These are phyloP conservation scores for Chalciporus chontae DNA, from an alignment of 768 basidiomycete species.

Conservation along the genomic window DNA sequence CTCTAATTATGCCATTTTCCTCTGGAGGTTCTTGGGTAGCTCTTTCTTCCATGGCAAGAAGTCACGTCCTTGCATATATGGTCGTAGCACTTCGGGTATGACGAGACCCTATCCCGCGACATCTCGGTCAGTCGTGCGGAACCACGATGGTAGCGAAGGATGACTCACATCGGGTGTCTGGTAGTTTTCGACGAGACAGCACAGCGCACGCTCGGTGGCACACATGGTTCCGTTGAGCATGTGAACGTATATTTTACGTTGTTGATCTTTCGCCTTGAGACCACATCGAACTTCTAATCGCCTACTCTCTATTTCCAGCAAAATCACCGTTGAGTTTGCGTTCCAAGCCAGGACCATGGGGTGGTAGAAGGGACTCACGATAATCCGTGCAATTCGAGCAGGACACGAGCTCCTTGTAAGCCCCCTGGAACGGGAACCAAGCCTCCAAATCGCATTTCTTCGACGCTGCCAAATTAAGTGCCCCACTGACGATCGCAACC, in stretches of 20 bases:
- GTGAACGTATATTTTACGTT: slow-evolving; percentile 92
- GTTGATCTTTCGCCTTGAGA: slow-evolving; percentile 84
- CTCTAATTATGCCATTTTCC: slow-evolving; percentile 51
- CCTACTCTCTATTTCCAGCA: slow-evolving; percentile 66
- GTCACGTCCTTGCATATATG: slow-evolving; percentile 96
- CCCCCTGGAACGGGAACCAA: slow-evolving; percentile 98
- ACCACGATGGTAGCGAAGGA: background rate
- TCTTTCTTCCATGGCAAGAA: slow-evolving; percentile 83
- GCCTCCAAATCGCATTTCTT: slow-evolving; percentile 98
- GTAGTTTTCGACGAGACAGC: slow-evolving; percentile 98
- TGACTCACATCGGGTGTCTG: slow-evolving; percentile 84
- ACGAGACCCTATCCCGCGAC: slow-evolving; percentile 65
- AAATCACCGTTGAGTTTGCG: background rate
- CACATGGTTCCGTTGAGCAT: slow-evolving; percentile 99
- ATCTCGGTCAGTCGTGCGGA: background rate
- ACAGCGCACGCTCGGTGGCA: slow-evolving; percentile 93
- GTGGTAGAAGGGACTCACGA: slow-evolving; percentile 54
- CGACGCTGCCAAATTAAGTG: slow-evolving; percentile 92
- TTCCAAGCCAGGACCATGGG: background rate
- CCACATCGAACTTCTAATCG: slow-evolving; percentile 93
- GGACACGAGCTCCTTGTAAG: slow-evolving; percentile 95
- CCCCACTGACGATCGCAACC: slow-evolving; percentile 93
- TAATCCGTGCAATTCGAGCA: slow-evolving; percentile 99
- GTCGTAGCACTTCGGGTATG: slow-evolving; percentile 85
- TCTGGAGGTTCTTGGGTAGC: slow-evolving; percentile 73